Base-by-base conservation (phyloP, 805 yeast species). In the Saitoella complicata region DNA sequence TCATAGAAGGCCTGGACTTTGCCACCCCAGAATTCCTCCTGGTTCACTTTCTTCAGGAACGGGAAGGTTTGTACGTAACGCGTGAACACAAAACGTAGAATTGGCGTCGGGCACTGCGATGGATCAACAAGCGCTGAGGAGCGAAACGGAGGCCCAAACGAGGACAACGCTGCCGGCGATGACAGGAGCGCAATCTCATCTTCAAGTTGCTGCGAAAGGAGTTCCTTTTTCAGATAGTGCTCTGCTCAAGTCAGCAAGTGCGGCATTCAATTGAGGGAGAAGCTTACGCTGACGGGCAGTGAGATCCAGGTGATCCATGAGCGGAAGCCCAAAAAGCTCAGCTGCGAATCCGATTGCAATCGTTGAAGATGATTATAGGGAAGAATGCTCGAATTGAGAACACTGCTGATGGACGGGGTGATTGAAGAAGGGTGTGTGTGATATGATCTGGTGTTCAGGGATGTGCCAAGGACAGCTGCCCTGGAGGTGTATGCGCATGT, bases 161-260 rank as follows among this genome's bases (percentile, higher is more conserved):
- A 63, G 37, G 80, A 67, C 37, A 88, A 65, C 8, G 86, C 78
- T 12, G 72, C 64, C 32, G 76, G 73, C 47, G 76, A 74, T 48
- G 76, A 71, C 37, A 86, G 61, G 21, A 58, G 59, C 31, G 66
- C 71, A 38, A 85, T 65, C 58, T 88, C 98, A 5, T 67, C 56
- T 8, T 70, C 67, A 32, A 86, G 62, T 55, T 81, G 73, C 8
- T 71, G 65, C 49, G 73, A 71, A 31, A 88, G 63, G 11, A 88
- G 67, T 61, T 83, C 87, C 54, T 93, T 76, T 60, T 88, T 88
- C 44, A 91, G 69, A 59, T 80, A 82, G 56, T 88, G 96, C 60
- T 85, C 94, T 58, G 87, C 12, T 21, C 21, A 21, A 4, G 21
- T 21, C 21, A 21, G 21, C 21, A 21, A 21, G 21, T 21, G 21